phyloP scores from a whole-genome alignment of 345 rosid genomes.

The Eucalyptus coolabah region DNA sequence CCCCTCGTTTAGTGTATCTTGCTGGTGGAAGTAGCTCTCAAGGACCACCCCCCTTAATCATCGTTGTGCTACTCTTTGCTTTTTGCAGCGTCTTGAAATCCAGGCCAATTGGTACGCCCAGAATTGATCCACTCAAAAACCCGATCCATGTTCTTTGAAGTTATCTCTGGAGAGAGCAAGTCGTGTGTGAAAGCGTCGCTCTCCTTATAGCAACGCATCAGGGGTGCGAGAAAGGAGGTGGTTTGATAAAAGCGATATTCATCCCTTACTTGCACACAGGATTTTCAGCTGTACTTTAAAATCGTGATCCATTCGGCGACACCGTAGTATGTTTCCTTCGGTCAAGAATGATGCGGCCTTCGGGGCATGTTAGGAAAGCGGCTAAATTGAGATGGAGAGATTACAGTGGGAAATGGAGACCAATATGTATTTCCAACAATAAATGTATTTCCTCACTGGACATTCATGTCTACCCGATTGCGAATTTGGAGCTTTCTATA shows the following conservation, averaged over 20 bases:
- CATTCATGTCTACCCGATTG: no score
- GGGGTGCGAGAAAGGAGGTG: background rate
- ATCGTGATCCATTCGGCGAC: no score
- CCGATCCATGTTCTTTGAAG: background rate
- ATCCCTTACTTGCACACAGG: background rate
- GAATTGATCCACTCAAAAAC: background rate
- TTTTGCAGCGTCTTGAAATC: background rate
- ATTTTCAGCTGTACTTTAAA: no score
- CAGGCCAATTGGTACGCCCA: background rate
- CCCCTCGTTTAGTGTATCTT: background rate
- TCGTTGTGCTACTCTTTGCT: background rate
- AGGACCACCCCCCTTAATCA: background rate
- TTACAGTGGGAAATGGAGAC: no score
- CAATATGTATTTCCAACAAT: no score
- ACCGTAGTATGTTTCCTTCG: no score
- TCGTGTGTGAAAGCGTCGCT: background rate
- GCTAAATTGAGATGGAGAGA: no score
- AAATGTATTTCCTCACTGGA: no score
- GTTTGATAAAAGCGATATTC: background rate
- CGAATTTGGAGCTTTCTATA: no score
- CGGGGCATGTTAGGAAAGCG: no score
- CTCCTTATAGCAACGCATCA: background rate
- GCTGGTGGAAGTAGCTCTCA: rapidly evolving
- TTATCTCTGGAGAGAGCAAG: background rate
- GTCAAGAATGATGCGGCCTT: no score